These are phyloP conservation scores for sunflower (Helianthus annuus) DNA, from an alignment of 129 eudicot species.

Conservation along the genomic window HanXRQr2.0-SUNRISE NC_035445.2:2159417-2159916, in stretches of 20 bases:
- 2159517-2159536: slow-evolving; percentile 67
- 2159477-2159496: slow-evolving; percentile 74
- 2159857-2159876: slow-evolving; percentile 68
- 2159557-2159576: slow-evolving; percentile 56
- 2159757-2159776: slow-evolving; percentile 65
- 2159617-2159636: slow-evolving; percentile 93
- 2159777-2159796: slow-evolving; percentile 67
- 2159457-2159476: slow-evolving; percentile 58
- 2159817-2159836: slow-evolving; percentile 75
- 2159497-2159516: slow-evolving; percentile 58
- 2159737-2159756: slow-evolving; percentile 60
- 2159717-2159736: slow-evolving; percentile 70
- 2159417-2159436: slow-evolving; percentile 1
- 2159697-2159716: slow-evolving; percentile 71
- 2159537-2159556: slow-evolving; percentile 58
- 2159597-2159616: slow-evolving; percentile 81
- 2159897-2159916: slow-evolving; percentile 69
- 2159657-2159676: slow-evolving; percentile 73
- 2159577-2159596: slow-evolving; percentile 67
- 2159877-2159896: slow-evolving; percentile 81
- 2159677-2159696: slow-evolving; percentile 72
- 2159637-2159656: slow-evolving; percentile 98
- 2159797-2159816: slow-evolving; percentile 70
- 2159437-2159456: background rate
- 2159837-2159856: slow-evolving; percentile 53